Conservation (phyloP, 495 filamentous ascomycete species). For the Xylaria curta region DNA sequence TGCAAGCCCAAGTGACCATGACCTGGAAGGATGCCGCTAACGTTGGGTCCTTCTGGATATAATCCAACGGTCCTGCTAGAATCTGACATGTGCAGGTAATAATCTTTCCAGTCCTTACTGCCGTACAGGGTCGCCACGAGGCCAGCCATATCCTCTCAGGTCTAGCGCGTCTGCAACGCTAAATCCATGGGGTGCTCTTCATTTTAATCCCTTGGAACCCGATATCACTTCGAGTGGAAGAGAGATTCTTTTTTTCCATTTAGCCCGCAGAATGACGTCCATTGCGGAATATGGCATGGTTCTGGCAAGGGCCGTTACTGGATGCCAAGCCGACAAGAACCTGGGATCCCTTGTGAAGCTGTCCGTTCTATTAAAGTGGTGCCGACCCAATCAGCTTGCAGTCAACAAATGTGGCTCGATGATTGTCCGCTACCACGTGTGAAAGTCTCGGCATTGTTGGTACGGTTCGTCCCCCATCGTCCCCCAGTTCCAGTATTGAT, state of each 20-base stretch:
- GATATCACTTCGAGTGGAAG: neutral
- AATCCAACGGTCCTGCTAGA: slow-evolving; percentile 15
- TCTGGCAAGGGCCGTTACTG: neutral
- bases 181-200: slow-evolving; percentile 10
- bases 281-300: slow-evolving; percentile 16
- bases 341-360: slow-evolving; percentile 8
- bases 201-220: neutral
- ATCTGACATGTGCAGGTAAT: slow-evolving; percentile 13
- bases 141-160: slow-evolving; percentile 16
- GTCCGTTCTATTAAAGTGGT: slow-evolving; percentile 10
- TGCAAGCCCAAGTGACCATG: slow-evolving; percentile 2
- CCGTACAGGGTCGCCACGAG: slow-evolving; percentile 24
- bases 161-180: slow-evolving; percentile 9
- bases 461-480: neutral
- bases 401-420: slow-evolving; percentile 7
- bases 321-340: slow-evolving; percentile 6
- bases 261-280: slow-evolving; percentile 15
- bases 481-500: neutral
- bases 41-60: slow-evolving; percentile 9
- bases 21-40: slow-evolving; percentile 18
- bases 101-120: slow-evolving; percentile 1
- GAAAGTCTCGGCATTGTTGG: slow-evolving; percentile 23
- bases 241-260: neutral
- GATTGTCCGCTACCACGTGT: slow-evolving; percentile 22
- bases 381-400: neutral